phyloP scores from a whole-genome alignment of 768 basidiomycete species.

The Kwoniella bestiolae region DNA sequence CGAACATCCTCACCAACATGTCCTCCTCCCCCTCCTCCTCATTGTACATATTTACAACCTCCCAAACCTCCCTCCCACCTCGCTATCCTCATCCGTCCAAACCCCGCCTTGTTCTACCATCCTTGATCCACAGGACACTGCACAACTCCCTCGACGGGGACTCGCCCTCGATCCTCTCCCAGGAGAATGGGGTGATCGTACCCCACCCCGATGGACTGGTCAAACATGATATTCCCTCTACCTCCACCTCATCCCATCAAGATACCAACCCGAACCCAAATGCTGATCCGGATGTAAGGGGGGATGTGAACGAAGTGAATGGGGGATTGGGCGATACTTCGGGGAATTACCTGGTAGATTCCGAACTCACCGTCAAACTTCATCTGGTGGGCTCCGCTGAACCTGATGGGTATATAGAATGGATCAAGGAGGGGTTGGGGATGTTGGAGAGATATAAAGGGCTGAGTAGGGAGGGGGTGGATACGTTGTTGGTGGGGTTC shows the following conservation, averaged over 20 bases:
- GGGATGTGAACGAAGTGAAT: background rate
- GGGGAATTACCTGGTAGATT: conserved; percentile 20
- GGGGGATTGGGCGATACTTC: conserved; percentile 1
- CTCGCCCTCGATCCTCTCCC: conserved; percentile 17
- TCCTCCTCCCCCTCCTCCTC: conserved; percentile 14
- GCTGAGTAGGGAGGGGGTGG: conserved; percentile 23
- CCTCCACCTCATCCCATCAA: background rate
- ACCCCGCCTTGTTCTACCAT: conserved; percentile 44
- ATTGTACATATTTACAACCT: conserved; percentile 49
- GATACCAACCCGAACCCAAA: background rate
- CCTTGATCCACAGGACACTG: conserved; percentile 51
- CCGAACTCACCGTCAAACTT: conserved; percentile 47
- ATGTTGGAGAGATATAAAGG: conserved; percentile 34
- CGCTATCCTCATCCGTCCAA: conserved; percentile 49
- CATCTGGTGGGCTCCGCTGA: conserved; percentile 29
- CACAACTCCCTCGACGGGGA: conserved; percentile 49
- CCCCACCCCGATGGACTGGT: conserved; percentile 41
- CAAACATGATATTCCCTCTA: conserved; percentile 44
- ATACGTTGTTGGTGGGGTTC: conserved; percentile 53
- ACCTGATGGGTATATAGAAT: background rate
- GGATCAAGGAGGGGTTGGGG: conserved; percentile 29
- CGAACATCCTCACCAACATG: background rate
- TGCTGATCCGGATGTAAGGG: background rate
- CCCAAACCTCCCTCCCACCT: conserved; percentile 44
- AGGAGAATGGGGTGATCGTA: conserved; percentile 20